Conservation (phyloP, 805 yeast species). For the Candida loeiensis region DNA sequence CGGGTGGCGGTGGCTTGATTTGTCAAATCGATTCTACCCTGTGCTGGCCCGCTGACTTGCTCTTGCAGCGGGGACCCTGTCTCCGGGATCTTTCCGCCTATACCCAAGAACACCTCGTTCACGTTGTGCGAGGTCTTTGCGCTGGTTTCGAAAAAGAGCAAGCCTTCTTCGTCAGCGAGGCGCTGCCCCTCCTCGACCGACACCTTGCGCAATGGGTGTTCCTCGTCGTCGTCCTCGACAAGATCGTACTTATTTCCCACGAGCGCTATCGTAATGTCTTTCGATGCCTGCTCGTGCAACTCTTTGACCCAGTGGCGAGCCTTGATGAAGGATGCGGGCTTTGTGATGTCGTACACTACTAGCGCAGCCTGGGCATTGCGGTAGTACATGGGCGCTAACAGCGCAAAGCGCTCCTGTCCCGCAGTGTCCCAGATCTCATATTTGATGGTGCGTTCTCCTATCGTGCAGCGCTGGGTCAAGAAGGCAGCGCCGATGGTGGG, state of each 20-base stretch:
- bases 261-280: constrained; percentile 85
- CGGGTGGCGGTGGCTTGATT: constrained; percentile 2
- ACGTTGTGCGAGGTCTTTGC: constrained; percentile 90
- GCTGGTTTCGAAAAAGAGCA: constrained; percentile 88
- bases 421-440: constrained; percentile 97
- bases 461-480: constrained; percentile 86
- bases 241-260: constrained; percentile 92
- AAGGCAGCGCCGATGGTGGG: constrained; percentile 99
- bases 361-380: constrained; percentile 96
- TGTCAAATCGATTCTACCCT: constrained; percentile 37
- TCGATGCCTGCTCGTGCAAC: constrained; percentile 91
- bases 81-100: constrained; percentile 81
- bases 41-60: constrained; percentile 10
- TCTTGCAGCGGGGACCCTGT: constrained; percentile 13
- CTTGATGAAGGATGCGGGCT: constrained; percentile 86
- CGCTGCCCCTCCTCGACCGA: constrained; percentile 81
- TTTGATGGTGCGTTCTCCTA: constrained; percentile 82
- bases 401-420: constrained; percentile 95
- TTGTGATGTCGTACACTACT: constrained; percentile 92
- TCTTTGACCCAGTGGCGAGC: constrained; percentile 99
- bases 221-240: constrained; percentile 48
- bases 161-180: constrained; percentile 86
- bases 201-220: constrained; percentile 64
- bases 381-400: constrained; percentile 95
- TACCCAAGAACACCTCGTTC: constrained; percentile 84